These are phyloP conservation scores for Onygenales sp. DNA, from an alignment of 2,329 filamentous ascomycete species.

Conservation along the genomic window DNA sequence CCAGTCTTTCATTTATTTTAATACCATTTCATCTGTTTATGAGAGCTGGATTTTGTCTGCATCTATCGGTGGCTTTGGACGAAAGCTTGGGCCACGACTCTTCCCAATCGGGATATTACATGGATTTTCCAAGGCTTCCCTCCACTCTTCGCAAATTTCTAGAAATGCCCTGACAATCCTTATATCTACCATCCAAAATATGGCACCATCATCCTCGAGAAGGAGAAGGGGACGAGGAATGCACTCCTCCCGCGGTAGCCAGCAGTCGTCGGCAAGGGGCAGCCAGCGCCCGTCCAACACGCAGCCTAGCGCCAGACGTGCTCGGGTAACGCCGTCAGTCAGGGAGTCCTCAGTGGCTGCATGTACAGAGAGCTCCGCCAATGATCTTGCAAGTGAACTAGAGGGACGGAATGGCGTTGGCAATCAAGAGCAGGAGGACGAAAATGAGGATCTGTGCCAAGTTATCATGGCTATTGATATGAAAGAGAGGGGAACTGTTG, in stretches of 20 bases:
- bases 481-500: conserved; percentile 59
- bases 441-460: conserved; percentile 48
- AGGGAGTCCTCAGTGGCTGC: not conserved
- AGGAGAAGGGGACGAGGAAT: not conserved
- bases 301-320: not conserved
- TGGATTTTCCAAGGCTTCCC: not conserved
- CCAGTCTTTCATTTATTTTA: not conserved
- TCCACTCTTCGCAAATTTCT: not conserved
- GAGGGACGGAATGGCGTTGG: not conserved
- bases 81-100: not conserved
- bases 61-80: no score
- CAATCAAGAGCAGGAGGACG: not conserved
- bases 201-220: not conserved
- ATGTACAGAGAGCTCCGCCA: not conserved
- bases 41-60: not conserved
- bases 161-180: not conserved
- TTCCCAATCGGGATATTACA: not conserved
- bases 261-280: not conserved
- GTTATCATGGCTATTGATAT: conserved; percentile 74
- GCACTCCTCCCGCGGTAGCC: not conserved
- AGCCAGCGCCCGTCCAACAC: not conserved
- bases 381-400: not conserved
- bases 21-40: not conserved
- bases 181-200: not conserved
- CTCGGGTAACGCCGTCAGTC: not conserved